A percentile compares a stretch with the other conserved stretches of the same genome.
Conservation (phyloP, 2,329 filamentous ascomycete species). For the Knufia petricola region DNA sequence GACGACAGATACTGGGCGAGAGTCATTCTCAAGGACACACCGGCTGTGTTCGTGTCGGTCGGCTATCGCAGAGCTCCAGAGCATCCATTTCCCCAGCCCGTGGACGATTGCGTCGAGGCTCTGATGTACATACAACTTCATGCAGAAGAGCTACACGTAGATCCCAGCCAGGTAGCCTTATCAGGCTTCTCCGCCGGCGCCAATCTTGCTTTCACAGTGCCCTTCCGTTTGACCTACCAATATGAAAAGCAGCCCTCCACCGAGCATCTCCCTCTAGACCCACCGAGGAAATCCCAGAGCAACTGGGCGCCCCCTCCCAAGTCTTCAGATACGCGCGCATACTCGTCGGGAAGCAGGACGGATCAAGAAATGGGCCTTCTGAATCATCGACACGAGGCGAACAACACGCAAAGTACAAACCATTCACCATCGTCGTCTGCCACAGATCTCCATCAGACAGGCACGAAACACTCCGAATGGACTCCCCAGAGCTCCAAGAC, state of each 20-base stretch:
- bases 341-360: background rate
- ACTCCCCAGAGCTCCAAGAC: background rate
- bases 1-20: conserved; percentile 54
- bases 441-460: background rate
- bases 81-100: conserved; percentile 52
- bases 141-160: conserved; percentile 47
- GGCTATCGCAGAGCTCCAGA: conserved; percentile 54
- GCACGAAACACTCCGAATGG: background rate
- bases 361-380: background rate
- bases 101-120: conserved; percentile 55
- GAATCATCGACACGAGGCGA: background rate
- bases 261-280: conserved; percentile 3
- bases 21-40: conserved; percentile 45
- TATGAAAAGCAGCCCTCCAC: conserved; percentile 9
- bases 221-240: conserved; percentile 44
- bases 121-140: conserved; percentile 49
- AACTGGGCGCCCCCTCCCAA: background rate
- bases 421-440: background rate
- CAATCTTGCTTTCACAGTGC: conserved; percentile 54
- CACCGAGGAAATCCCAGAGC: background rate
- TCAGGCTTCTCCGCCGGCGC: conserved; percentile 55
- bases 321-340: background rate
- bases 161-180: conserved; percentile 47
- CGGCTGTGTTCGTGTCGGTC: conserved; percentile 51
- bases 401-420: background rate